Conservation (phyloP, 2,329 filamentous ascomycete genomes). For the Paecilomyces niveus region DNA sequence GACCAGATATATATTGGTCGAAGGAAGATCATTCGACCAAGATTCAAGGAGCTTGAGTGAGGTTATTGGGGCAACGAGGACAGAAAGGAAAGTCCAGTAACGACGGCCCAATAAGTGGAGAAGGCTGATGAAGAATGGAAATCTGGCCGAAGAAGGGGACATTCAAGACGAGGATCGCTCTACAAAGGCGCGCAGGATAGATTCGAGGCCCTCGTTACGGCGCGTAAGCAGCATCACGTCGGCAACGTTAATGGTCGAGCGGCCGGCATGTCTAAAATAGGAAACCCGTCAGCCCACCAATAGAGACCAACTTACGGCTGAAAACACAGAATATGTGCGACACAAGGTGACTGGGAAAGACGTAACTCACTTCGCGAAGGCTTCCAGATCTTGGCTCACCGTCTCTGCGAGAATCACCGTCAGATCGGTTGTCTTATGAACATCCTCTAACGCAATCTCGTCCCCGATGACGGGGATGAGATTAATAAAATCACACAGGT, state of each 20-base stretch:
- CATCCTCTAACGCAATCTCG: conserved; percentile 1
- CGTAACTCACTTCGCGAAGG: conserved; percentile 48
- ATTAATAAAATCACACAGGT: background rate
- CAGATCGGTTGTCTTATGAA: background rate
- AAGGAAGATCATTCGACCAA: too few relatives aligned
- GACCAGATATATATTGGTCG: too few relatives aligned
- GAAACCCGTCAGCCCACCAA: conserved; percentile 6
- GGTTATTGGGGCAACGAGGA: too few relatives aligned
- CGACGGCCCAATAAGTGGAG: too few relatives aligned
- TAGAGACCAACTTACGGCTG: background rate
- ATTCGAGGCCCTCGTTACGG: conserved; percentile 77
- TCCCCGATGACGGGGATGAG: background rate
- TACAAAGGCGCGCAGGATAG: conserved; percentile 51
- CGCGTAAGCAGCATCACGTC: conserved; percentile 84
- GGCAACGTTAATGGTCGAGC: conserved; percentile 71
- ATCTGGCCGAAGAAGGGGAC: too few relatives aligned
- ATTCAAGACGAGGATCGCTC: conserved; percentile 9
- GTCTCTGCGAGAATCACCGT: conserved; percentile 36
- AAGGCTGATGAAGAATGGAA: too few relatives aligned
- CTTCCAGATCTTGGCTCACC: conserved; percentile 55
- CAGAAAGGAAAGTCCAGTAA: too few relatives aligned
- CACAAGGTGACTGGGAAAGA: background rate
- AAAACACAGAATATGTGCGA: background rate
- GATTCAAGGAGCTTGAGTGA: too few relatives aligned
- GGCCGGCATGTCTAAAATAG: conserved; percentile 66